Evolutionary conservation across 139 green algal species (phyloP).

Genomic region (Coelastrella sp.): DNA sequence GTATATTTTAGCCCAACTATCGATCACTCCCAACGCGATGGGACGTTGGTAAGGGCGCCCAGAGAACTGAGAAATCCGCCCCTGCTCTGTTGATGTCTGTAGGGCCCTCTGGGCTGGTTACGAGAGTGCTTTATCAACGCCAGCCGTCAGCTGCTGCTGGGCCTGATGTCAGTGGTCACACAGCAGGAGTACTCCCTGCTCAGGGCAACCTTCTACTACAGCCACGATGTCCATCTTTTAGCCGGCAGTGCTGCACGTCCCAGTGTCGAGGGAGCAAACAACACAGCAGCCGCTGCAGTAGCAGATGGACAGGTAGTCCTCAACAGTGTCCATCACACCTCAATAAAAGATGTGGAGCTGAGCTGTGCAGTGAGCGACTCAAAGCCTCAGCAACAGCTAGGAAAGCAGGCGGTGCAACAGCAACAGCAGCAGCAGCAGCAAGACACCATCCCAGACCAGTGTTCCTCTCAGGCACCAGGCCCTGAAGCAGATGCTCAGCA

Average conservation of each 20-base stretch:
- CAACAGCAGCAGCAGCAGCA: slow-evolving; percentile 3
- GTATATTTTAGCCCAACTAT: no score
- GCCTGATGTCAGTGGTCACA: not conserved
- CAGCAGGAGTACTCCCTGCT: not conserved
- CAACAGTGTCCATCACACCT: not conserved
- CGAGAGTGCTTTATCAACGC: not conserved
- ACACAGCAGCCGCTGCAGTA: no score
- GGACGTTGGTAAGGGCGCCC: no score
- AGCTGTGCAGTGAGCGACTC: not conserved
- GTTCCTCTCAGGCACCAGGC: no score
- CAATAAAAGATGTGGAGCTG: not conserved
- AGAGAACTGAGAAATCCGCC: no score
- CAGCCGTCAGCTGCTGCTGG: not conserved
- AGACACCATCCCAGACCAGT: no score
- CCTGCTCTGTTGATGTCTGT: not conserved
- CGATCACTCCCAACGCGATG: no score
- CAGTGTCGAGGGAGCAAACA: not conserved
- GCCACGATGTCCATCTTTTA: not conserved
- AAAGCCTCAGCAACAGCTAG: not conserved
- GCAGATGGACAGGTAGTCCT: no score
- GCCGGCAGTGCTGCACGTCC: not conserved
- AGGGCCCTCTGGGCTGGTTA: not conserved
- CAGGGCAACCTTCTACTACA: slow-evolving; percentile 11
- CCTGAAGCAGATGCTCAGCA: not conserved
- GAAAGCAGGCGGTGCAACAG: not conserved